phyloP scores from a whole-genome alignment of 1,139 yeast species.

The Taphrina confusa region DNA sequence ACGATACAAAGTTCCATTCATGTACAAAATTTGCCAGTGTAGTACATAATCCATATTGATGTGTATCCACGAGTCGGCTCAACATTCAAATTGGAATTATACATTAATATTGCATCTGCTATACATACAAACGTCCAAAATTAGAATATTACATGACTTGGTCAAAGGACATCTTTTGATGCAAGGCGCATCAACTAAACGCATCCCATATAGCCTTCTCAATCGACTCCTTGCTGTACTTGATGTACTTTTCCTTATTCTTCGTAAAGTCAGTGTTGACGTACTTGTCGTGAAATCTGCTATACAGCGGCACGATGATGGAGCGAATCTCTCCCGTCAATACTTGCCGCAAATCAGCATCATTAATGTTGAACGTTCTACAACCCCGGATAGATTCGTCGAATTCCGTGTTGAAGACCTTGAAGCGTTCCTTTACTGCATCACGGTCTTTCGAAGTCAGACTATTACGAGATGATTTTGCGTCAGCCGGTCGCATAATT shows the following conservation, averaged over 20 bases:
- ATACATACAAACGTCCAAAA: too few species aligned
- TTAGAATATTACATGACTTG: too few species aligned
- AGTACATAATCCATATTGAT: too few species aligned
- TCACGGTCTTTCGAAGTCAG: conserved; percentile 73
- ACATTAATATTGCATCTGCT: too few species aligned
- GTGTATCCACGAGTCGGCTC: too few species aligned
- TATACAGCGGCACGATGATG: conserved; percentile 77
- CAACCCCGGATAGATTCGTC: conserved; percentile 70
- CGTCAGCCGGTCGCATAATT: conserved; percentile 55
- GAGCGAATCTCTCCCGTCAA: conserved; percentile 64
- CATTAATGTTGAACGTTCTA: conserved; percentile 65
- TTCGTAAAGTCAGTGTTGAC: conserved; percentile 71
- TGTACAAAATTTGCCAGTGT: too few species aligned
- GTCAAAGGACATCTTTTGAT: too few species aligned
- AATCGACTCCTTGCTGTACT: conserved; percentile 56
- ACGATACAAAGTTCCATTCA: not conserved
- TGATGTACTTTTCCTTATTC: conserved; percentile 69
- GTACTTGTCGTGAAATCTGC: conserved; percentile 77
- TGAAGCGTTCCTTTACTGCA: conserved; percentile 80
- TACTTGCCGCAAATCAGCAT: conserved; percentile 61
- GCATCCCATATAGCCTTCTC: conserved; percentile 34
- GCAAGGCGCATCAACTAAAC: conserved; percentile 1
- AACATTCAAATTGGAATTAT: too few species aligned
- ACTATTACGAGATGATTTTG: conserved; percentile 45
- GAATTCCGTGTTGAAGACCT: conserved; percentile 70